phyloP scores from a whole-genome alignment of 225 moss, liverwort and hornwort genomes.

The Rhytidiadelphus loreus region DNA sequence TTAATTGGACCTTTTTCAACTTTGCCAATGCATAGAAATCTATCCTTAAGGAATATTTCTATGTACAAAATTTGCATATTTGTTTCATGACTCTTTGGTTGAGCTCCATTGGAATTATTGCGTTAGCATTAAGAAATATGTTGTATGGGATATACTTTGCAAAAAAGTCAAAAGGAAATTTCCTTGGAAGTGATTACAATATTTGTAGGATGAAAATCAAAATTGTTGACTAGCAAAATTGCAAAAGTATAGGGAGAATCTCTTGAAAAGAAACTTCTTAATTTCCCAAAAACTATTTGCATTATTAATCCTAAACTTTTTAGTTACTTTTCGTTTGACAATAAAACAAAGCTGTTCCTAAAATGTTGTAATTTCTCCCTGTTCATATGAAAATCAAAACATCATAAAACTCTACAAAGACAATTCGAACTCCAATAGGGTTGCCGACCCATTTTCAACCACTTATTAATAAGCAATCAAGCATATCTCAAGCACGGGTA shows the following conservation, averaged over 20 bases:
- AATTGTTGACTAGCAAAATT: neutral
- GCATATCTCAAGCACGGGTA: too few relatives aligned
- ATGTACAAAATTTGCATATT: neutral
- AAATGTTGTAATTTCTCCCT: fast-evolving
- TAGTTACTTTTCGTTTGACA: neutral
- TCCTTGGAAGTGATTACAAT: fast-evolving
- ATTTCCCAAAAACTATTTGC: neutral
- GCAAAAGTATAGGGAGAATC: neutral
- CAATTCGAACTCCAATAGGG: neutral
- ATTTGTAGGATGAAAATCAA: neutral
- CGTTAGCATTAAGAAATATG: too few relatives aligned
- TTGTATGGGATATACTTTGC: fast-evolving
- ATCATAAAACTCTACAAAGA: neutral
- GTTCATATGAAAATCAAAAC: neutral
- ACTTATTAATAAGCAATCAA: too few relatives aligned
- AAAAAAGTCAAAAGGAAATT: neutral
- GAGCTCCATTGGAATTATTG: too few relatives aligned
- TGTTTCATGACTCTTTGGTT: too few relatives aligned
- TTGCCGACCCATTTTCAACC: too few relatives aligned
- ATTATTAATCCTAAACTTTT: neutral
- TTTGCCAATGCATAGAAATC: fast-evolving
- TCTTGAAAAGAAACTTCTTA: fast-evolving
- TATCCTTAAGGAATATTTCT: neutral
- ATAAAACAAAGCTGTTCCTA: fast-evolving
- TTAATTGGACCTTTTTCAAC: neutral